Base-by-base conservation (phyloP, 305 asterid genomes). In the Fraxinus albicans region DNA sequence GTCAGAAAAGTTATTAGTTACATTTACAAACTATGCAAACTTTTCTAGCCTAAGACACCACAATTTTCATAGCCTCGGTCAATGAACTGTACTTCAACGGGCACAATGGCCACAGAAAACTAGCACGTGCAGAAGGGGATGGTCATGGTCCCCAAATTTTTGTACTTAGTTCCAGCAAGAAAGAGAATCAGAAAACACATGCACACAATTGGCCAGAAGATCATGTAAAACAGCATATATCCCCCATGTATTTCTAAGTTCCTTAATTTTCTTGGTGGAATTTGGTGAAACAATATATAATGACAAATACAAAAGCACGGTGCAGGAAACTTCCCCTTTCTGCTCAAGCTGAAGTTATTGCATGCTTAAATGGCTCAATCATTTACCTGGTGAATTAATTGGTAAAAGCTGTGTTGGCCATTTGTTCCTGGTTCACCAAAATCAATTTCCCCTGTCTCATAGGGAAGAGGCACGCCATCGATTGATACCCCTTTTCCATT, bases 351-450 rank as follows among this genome's bases (percentile, higher is more conserved):
- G 50, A 35, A 72, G 55, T 76, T 23, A 76, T 31, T 23, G 70
- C 73, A 33, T 29, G 76, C 33, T 75, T 80, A 77, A 53, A 77
- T 76, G 33, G 38, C 70, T 55, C 63, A 13, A 34, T 79, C 67
- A 81, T 60, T 80, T 89, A 94, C 99, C 98, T 97, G 99, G 90
- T 97, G 99, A 94, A 97, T 97, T 89, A 97, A 89, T 87, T 97
- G 99, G 92, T 97, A 95, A 91, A 97, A 97, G 91, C 99, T 97
- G 91, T 97, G 99, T 81, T 97, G 99, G 27, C 99, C 99, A 83
- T 97, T 97, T 80, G 99, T 97, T 86, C 99, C 99, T 69, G 99
- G 99, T 89, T 97, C 99, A 23, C 99, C 99, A 87, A 97, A 97
- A 90, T 97, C 99, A 88, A 97, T 97, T 89, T 97, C 99, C 89